These are phyloP conservation scores for Komagataella pastoris DNA, from an alignment of 805 yeast genomes.

Conservation along the genomic window DNA sequence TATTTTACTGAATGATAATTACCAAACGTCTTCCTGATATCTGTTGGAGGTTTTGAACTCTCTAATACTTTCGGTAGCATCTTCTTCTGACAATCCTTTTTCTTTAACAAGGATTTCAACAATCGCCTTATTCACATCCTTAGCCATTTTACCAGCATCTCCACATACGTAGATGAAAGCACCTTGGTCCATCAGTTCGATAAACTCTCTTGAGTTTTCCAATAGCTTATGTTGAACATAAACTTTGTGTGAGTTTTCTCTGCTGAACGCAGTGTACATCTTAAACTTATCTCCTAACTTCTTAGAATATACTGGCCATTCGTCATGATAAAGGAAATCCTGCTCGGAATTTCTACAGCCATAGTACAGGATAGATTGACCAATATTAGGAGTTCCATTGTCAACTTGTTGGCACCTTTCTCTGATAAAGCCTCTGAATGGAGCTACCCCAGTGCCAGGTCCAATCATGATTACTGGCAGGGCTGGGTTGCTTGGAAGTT, in stretches of 20 bases:
- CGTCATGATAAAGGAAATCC: slow-evolving; percentile 79
- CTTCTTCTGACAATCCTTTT: slow-evolving; percentile 49
- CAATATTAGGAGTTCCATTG: slow-evolving; percentile 38
- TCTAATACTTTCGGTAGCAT: slow-evolving; percentile 68
- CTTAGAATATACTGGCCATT: slow-evolving; percentile 71
- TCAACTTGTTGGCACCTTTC: slow-evolving; percentile 57
- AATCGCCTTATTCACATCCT: slow-evolving; percentile 72
- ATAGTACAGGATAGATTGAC: slow-evolving; percentile 65
- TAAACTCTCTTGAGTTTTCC: slow-evolving; percentile 39
- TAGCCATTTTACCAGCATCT: slow-evolving; percentile 92
- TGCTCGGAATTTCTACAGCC: slow-evolving; percentile 75
- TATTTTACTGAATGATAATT: slow-evolving; percentile 7
- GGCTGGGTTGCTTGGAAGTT: slow-evolving; percentile 74
- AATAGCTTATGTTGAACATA: slow-evolving; percentile 77
- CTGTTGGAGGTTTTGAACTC: slow-evolving; percentile 70
- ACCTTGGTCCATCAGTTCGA: slow-evolving; percentile 44
- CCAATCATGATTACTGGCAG: slow-evolving; percentile 88
- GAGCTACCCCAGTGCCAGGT: slow-evolving; percentile 98
- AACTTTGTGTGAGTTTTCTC: slow-evolving; percentile 49
- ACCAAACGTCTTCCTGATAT: slow-evolving; percentile 98
- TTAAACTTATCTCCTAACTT: slow-evolving; percentile 49
- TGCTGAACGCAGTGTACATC: slow-evolving; percentile 75
- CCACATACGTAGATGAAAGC: slow-evolving; percentile 95
- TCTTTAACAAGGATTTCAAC: slow-evolving; percentile 46
- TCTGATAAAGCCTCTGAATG: slow-evolving; percentile 89